These are phyloP conservation scores for Aspergillus coremiiformis DNA, from an alignment of 495 filamentous ascomycete genomes.

Conservation along the genomic window DNA sequence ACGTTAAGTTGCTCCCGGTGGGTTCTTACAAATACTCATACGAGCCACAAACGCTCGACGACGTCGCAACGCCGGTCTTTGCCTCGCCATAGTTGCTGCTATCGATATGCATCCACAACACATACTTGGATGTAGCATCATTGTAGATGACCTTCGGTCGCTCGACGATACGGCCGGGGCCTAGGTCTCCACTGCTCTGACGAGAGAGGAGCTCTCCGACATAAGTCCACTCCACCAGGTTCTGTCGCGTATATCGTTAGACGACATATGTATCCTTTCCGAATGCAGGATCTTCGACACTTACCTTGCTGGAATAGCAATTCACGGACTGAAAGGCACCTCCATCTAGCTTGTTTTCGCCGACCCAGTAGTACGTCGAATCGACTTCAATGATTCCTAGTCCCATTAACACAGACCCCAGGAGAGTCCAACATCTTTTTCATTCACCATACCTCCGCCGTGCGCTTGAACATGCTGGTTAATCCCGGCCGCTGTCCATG, in stretches of 20 bases:
- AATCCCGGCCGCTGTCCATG: conserved; percentile 10
- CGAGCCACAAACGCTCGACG: conserved; percentile 49
- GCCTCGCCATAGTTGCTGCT: conserved; percentile 54
- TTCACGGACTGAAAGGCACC: conserved; percentile 54
- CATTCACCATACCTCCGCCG: conserved; percentile 16
- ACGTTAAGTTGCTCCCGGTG: neutral
- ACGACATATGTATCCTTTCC: neutral
- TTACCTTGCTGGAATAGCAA: conserved; percentile 36
- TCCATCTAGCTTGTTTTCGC: conserved; percentile 59
- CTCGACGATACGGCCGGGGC: conserved; percentile 55
- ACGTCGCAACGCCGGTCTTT: conserved; percentile 55
- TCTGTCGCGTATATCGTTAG: neutral
- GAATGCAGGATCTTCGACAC: neutral
- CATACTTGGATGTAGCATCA: conserved; percentile 44
- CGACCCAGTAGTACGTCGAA: conserved; percentile 53
- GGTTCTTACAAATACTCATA: conserved; percentile 29
- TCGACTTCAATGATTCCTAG: conserved; percentile 46
- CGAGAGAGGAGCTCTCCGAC: conserved; percentile 48
- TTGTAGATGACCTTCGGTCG: conserved; percentile 60
- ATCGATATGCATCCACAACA: conserved; percentile 63
- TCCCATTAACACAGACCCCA: neutral
- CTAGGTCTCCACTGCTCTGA: conserved; percentile 48
- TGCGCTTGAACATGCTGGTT: conserved; percentile 52
- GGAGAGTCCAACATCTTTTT: too few relatives aligned
- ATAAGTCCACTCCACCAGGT: conserved; percentile 57